Base-by-base conservation (phyloP, 2,329 filamentous ascomycete genomes). In the Diaporthe caulivora region DNA sequence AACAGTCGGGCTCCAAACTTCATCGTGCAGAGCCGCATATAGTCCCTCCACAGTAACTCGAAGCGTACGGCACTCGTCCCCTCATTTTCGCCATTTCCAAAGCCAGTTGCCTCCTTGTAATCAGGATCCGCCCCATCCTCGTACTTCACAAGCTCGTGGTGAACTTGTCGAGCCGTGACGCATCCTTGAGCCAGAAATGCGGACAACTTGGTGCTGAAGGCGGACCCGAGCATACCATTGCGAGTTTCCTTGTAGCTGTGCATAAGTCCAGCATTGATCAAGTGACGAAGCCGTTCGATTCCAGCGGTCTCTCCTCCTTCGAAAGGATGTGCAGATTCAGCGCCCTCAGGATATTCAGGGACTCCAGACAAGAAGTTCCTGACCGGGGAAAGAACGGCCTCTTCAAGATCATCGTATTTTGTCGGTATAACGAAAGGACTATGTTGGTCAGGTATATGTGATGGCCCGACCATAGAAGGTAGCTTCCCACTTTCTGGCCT, bases 11-110 rank as follows among this genome's bases (percentile, higher is more conserved):
- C 79, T 0, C 89, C 88, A 75, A 93, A 95, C 78, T 95, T 95
- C 42, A 88, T 87, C 8, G 90, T 92, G 79, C 92, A 94, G 0
- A 96, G 87, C 1, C 92, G 87, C 92, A 96, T 95, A 78, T 95
- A 96, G 78, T 96, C 94, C 53, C 94, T 86, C 93, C 92, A 95
- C 0, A 96, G 81, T 0, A 97, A 84, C 78, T 96, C 93, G 72
- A 94, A 92, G 0, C 94, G 89, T 1, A 96, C 87, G 0, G 87
- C 89, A 44, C 88, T 88, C 0, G 92, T 95, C 0, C 94, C 93
- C 40, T 90, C 89, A 68, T 92, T 95, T 80, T 95, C 92, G 0
- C 93, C 93, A 65, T 91, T 81, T 0, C 90, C 92, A 72, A 91
- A 95, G 0, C 92, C 92, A 1, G 82, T 74, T 0, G 85, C 85